Evolutionary conservation across 2,329 filamentous ascomycete species (phyloP), one percentile per base, ranked within the genome.

Genomic region (Claviceps cyperi): DNA sequence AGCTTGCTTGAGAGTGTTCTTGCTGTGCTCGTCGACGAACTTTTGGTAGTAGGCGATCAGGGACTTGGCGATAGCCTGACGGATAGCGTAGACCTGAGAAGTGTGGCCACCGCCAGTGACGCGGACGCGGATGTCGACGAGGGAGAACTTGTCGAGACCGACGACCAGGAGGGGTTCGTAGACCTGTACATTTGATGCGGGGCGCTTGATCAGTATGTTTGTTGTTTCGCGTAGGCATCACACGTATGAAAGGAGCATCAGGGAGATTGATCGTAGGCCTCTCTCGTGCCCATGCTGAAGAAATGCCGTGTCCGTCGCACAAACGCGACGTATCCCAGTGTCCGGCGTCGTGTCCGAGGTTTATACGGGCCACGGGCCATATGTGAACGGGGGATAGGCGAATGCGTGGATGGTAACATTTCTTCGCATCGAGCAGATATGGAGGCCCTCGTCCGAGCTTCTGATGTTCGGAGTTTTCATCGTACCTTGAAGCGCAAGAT

Each of bases 1-100:
- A 62, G 87, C 86, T 76, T 91, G 85, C 88, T 97, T 98, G 69
- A 98, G 82, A 76, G 89, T 80, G 83, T 97, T 96, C 86, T 98
- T 98, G 78, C 86, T 88, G 86, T 97, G 90, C 86, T 98, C 92
- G 70, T 98, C 92, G 75, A 97, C 88, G 78, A 84, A 98, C 82
- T 98, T 96, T 79, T 96, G 91, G 86, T 96, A 97, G 85, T 96
- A 96, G 74, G 89, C 67, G 62, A 70, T 66, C 53, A 70, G 61
- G 54, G 66, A 64, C 83, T 97, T 98, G 78, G 90, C 83, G 69
- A 98, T 97, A 66, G 92, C 91, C 79, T 98, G 92, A 66, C 92
- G 89, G 80, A 97, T 88, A 71, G 92, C 92, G 76, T 97, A 96
- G 75, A 95, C 81, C 75, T 96, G 90, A 55, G 87, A 94, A 60